Evolutionary conservation across 345 rosid species (phyloP), one percentile per base, ranked within the genome.

Genomic region (Diplotaxis tenuifolia): DNA sequence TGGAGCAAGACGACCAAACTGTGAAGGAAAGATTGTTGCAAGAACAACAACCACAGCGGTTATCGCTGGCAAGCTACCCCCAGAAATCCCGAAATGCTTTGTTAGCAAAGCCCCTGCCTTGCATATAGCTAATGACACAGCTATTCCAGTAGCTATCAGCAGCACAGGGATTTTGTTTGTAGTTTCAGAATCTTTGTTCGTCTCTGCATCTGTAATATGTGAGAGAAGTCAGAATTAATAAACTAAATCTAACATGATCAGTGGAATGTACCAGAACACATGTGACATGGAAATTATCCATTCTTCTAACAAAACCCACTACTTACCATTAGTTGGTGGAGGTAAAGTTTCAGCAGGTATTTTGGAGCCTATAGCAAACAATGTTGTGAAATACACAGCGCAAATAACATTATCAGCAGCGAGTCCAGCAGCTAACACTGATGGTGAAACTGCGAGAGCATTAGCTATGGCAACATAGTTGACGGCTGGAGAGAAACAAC

Each of bases 321-420:
- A 62, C 49, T 61, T 75, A 93, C 91, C 94, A 65, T 11, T 80
- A 18, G 67, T 65, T 8, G 84, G 80, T 11, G 87, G 34, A 2
- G 66, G 76, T 36, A 85, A 65, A 71, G 86, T 10, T 75, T 93
- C 97, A 0, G 89, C 74, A 60, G 93, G 96, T 71, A 89, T 80
- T 74, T 82, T 91, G 29, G 98, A 79, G 32, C 89, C 92, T 65
- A 93, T 71, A 16, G 96, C 97, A 82, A 94, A 94, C 76, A 91
- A 76, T 53, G 92, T 58, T 1, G 86, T 83, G 76, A 94, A 91
- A 73, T 91, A 91, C 4, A 91, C 79, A 11, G 96, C 97, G 71
- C 91, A 89, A 36, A 94, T 89, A 60, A 94, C 93, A 85, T 88
- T 94, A 80, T 89, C 98, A 47, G 97, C 97, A 71, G 97, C 97